Evolutionary conservation across 139 green algal genomes (phyloP).

Genomic region (Trebouxia sp.): DNA sequence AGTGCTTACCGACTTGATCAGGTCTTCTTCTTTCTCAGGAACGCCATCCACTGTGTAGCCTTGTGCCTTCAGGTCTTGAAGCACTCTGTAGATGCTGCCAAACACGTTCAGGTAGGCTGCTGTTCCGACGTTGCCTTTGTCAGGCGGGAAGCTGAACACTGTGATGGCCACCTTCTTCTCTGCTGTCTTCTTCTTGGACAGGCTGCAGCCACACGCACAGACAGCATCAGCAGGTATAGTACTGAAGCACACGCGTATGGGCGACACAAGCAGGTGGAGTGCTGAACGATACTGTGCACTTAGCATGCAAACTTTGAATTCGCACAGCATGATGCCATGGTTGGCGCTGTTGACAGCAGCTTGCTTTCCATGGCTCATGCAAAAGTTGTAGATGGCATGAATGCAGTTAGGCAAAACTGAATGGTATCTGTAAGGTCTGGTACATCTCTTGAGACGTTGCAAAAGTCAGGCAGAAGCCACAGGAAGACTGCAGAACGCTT

Average conservation of each 20-base stretch:
- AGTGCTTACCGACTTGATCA: constrained; percentile 79
- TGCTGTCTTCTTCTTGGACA: constrained; percentile 88
- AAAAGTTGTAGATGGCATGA: too few relatives aligned
- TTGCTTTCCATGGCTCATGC: too few relatives aligned
- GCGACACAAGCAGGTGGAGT: background rate
- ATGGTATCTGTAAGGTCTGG: too few relatives aligned
- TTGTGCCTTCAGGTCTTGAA: constrained; percentile 82
- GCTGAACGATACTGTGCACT: background rate
- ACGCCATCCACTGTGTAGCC: constrained; percentile 93
- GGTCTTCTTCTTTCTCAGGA: constrained; percentile 69
- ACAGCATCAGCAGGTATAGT: background rate
- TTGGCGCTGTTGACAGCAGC: too few relatives aligned
- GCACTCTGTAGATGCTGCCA: constrained; percentile 91
- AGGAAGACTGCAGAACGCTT: background rate
- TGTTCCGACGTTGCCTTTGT: constrained; percentile 99
- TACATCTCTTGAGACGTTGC: too few relatives aligned
- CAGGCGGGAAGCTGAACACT: constrained; percentile 98
- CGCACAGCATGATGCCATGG: too few relatives aligned
- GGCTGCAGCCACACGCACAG: constrained; percentile 28
- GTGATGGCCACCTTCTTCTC: constrained; percentile 98
- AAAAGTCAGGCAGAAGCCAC: too few relatives aligned
- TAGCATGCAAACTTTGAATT: too few relatives aligned
- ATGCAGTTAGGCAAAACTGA: too few relatives aligned
- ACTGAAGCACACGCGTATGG: background rate
- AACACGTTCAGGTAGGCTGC: constrained; percentile 99